Base-by-base conservation (phyloP, 2,329 filamentous ascomycete species). In the Corinectria fuckeliana region DNA sequence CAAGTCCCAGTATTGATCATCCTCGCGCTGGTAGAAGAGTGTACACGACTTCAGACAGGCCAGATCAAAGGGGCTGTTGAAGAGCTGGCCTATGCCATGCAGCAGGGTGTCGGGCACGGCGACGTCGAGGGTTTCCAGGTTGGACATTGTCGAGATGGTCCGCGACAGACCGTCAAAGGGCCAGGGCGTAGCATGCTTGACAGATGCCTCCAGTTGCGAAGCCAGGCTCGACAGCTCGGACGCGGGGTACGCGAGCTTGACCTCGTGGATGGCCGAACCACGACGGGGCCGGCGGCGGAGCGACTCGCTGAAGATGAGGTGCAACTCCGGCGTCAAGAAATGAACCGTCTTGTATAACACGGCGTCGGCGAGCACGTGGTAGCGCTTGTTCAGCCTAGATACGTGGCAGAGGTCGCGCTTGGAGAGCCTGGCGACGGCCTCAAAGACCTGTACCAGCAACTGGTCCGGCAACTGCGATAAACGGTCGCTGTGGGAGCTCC, bases 61-160 rank as follows among this genome's bases (percentile, higher is more conserved):
- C 50, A 83, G 69, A 69, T 82, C 81, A 59, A 83, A 83, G 1
- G 81, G 81, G 1, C 80, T 78, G 62, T 82, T 81, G 68, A 83
- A 82, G 4, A 83, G 69, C 34, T 78, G 75, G 7, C 81, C 81
- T 63, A 83, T 81, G 36, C 80, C 80, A 56, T 78, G 77, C 3
- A 80, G 71, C 32, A 83, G 69, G 11, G 67, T 71, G 16, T 74
- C 76, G 1, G 81, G 81, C 1, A 82, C 80, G 6, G 77, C 75
- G 16, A 83, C 73, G 52, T 81, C 77, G 5, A 83, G 72, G 11
- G 73, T 78, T 66, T 81, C 78, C 21, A 83, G 71, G 66, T 83
- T 82, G 18, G 78, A 81, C 81, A 83, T 82, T 50, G 77, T 76
- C 4, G 79, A 78, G 30, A 83, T 77, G 41, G 79, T 79, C 61